These are phyloP conservation scores for Davidsoniella virescens DNA, from an alignment of 2,329 filamentous ascomycete species.

Conservation along the genomic window DNA sequence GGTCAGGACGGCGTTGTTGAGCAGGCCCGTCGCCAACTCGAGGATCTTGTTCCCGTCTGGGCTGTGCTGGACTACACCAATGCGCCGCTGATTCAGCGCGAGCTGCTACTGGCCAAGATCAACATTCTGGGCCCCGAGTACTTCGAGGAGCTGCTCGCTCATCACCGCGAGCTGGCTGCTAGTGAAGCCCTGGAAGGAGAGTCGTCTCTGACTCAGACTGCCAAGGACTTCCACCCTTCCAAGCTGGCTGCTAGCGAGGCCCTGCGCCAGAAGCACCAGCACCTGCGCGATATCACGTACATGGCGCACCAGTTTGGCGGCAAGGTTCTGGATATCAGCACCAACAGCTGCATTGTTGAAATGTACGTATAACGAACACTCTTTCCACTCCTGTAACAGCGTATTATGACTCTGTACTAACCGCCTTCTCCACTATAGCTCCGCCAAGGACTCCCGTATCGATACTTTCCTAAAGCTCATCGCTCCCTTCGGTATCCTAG, in stretches of 20 bases:
- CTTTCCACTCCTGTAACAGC: not conserved
- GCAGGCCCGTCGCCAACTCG: constrained; percentile 85
- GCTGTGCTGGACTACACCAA: constrained; percentile 92
- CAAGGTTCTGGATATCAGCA: constrained; percentile 95
- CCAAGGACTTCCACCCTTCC: constrained; percentile 73
- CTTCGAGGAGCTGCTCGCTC: constrained; percentile 89
- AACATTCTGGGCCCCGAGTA: constrained; percentile 95
- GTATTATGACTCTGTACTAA: constrained; percentile 15
- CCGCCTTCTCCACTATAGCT: constrained; percentile 31
- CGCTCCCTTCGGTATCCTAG: constrained; percentile 84
- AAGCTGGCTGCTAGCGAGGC: constrained; percentile 76
- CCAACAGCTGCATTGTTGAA: constrained; percentile 96
- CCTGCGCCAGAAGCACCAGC: constrained; percentile 90
- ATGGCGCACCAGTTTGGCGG: constrained; percentile 95
- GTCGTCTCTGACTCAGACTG: constrained; percentile 28
- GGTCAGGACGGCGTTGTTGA: constrained; percentile 95
- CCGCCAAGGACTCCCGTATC: constrained; percentile 83
- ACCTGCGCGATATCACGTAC: constrained; percentile 90
- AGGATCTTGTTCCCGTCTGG: constrained; percentile 96
- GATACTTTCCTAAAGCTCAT: constrained; percentile 97
- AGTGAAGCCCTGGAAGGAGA: constrained; percentile 24
- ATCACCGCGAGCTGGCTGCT: constrained; percentile 75
- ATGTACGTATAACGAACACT: constrained; percentile 44
- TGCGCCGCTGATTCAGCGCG: constrained; percentile 84
- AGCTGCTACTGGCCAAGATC: constrained; percentile 88